phyloP scores from a whole-genome alignment of 345 rosid species.

The Eucalyptus curtisii region DNA sequence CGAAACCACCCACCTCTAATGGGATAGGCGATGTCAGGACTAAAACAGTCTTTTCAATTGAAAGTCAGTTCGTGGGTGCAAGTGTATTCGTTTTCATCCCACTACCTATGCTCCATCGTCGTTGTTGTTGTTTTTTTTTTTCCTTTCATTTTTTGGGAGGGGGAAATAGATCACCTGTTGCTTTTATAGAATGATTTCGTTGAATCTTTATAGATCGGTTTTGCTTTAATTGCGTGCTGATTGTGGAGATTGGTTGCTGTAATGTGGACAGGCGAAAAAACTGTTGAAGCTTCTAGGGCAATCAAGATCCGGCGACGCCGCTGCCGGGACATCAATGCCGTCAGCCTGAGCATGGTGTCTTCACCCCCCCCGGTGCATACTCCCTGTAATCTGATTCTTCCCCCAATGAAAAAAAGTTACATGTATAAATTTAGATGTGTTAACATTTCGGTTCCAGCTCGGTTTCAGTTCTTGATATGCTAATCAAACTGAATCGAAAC shows the following conservation, averaged over 20 bases:
- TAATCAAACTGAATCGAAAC: too few species aligned
- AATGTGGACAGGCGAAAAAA: constrained; percentile 55
- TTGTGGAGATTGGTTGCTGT: neutral
- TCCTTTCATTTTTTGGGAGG: too few species aligned
- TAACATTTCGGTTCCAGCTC: too few species aligned
- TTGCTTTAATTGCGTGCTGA: neutral
- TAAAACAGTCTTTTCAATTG: neutral
- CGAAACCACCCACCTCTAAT: too few species aligned
- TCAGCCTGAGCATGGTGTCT: neutral
- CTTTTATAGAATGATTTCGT: neutral
- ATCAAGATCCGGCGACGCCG: constrained; percentile 66
- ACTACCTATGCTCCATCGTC: too few species aligned
- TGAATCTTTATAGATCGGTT: neutral
- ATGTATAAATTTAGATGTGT: too few species aligned
- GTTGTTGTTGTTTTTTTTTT: too few species aligned
- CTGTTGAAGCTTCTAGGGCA: constrained; percentile 70
- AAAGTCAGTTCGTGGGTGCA: neutral
- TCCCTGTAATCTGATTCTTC: too few species aligned
- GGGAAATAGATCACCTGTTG: too few species aligned
- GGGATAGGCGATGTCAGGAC: neutral
- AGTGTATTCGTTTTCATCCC: too few species aligned
- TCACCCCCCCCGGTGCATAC: neutral
- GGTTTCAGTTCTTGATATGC: too few species aligned
- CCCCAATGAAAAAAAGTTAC: too few species aligned
- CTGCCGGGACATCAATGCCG: neutral